These are phyloP conservation scores for Haplosporangium sp. DNA, from an alignment of 371 early-diverging fungal genomes.

Conservation along the genomic window DNA sequence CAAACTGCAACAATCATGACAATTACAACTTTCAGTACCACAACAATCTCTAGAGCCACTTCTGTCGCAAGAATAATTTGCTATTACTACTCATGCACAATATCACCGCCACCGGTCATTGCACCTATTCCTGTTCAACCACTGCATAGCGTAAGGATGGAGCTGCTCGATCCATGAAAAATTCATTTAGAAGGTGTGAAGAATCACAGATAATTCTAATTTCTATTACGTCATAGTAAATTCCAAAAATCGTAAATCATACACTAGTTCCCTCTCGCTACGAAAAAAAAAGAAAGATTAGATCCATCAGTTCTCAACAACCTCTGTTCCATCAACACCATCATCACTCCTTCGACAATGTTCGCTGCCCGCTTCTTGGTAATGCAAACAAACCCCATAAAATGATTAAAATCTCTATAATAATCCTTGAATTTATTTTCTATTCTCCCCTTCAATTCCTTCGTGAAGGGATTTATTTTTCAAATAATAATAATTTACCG, in stretches of 20 bases:
- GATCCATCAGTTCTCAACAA: background rate
- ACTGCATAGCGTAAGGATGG: no score
- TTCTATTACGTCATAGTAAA: background rate
- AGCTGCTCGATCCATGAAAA: no score
- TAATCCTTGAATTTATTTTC: no score
- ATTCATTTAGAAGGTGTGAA: no score
- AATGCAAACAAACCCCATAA: conserved; percentile 1
- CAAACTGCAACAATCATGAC: no score
- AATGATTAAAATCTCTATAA: background rate
- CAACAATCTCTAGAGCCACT: no score
- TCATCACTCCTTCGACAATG: conserved; percentile 32
- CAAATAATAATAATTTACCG: background rate
- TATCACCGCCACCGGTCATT: no score
- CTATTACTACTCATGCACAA: no score
- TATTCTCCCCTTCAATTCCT: no score
- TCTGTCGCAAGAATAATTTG: no score
- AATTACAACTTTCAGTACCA: no score
- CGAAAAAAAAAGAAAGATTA: background rate
- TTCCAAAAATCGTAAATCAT: background rate
- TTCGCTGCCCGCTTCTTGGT: conserved; percentile 47
- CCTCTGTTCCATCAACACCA: conserved; percentile 18
- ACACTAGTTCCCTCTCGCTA: background rate
- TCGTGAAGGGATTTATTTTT: background rate
- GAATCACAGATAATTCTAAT: background rate
- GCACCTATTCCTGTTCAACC: no score